Evolutionary conservation across 352 stramenopile species (phyloP).

Genomic region (Globisporangium heterothallicum): DNA sequence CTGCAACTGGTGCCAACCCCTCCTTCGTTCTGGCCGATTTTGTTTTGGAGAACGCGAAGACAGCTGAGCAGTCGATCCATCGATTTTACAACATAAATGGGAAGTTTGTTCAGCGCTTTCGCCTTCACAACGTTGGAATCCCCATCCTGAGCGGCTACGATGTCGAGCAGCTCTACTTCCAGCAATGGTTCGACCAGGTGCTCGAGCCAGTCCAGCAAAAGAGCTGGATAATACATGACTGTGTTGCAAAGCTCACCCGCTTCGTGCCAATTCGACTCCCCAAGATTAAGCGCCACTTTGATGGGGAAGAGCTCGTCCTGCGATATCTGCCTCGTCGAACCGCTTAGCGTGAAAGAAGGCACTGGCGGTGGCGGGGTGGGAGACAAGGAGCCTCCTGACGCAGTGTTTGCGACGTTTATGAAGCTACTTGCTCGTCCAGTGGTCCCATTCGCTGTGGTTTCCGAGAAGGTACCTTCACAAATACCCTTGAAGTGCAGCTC

Average conservation of each 20-base stretch:
- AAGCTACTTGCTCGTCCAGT: constrained; percentile 1
- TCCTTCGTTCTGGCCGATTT: constrained; percentile 19
- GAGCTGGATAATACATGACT: constrained; percentile 24
- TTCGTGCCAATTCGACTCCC: constrained; percentile 58
- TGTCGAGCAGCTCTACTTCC: constrained; percentile 24
- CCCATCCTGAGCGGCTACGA: constrained; percentile 16
- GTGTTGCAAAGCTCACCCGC: constrained; percentile 22
- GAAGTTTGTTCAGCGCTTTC: constrained; percentile 50
- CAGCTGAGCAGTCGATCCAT: constrained; percentile 59
- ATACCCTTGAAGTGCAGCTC: constrained; percentile 27
- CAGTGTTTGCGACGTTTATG: not conserved
- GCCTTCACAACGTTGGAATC: constrained; percentile 20
- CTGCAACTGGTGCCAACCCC: constrained; percentile 1
- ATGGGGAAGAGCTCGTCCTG: constrained; percentile 54
- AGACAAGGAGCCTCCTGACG: not conserved
- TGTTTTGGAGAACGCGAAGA: constrained; percentile 35
- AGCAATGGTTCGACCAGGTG: constrained; percentile 61
- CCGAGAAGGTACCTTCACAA: constrained; percentile 10
- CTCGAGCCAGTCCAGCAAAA: constrained; percentile 80
- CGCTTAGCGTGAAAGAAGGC: constrained; percentile 14
- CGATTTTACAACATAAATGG: constrained; percentile 40
- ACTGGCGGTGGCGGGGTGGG: constrained; percentile 16
- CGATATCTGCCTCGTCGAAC: constrained; percentile 9
- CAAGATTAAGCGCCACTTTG: constrained; percentile 75
- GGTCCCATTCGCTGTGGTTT: constrained; percentile 3